Conservation (phyloP, 2,329 filamentous ascomycete genomes). For the Fusarium camptoceras region DNA sequence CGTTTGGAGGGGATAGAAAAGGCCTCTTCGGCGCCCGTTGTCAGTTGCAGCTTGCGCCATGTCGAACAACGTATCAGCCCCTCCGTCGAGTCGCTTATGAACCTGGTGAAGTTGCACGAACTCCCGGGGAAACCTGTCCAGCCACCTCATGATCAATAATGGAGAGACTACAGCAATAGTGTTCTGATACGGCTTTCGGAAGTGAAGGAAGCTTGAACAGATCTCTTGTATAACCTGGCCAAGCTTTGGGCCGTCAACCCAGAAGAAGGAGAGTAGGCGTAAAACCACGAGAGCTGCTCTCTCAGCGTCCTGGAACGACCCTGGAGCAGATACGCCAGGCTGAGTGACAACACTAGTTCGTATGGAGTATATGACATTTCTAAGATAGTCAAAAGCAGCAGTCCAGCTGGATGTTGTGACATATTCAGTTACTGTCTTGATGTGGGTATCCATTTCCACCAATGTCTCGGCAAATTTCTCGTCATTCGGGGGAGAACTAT, state of each 20-base stretch:
- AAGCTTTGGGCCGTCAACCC: constrained; percentile 72
- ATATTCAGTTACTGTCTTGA: constrained; percentile 71
- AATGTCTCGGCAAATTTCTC: constrained; percentile 52
- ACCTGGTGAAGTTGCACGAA: constrained; percentile 72
- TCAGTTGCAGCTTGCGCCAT: constrained; percentile 74
- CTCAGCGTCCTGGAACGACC: constrained; percentile 62
- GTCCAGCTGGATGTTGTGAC: constrained; percentile 74
- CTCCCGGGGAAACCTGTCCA: constrained; percentile 72
- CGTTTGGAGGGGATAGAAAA: constrained; percentile 72
- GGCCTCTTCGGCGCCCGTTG: constrained; percentile 64
- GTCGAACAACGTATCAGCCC: constrained; percentile 75
- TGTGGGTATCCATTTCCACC: constrained; percentile 64
- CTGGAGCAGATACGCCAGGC: constrained; percentile 50
- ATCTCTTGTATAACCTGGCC: constrained; percentile 73
- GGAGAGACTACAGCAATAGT: constrained; percentile 72
- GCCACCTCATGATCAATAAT: constrained; percentile 72
- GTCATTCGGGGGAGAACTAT: constrained; percentile 34
- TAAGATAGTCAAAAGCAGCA: constrained; percentile 69
- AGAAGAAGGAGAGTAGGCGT: constrained; percentile 71
- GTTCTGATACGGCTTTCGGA: constrained; percentile 72
- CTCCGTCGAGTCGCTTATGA: constrained; percentile 72
- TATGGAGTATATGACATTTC: constrained; percentile 63
- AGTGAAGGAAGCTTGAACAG: constrained; percentile 74
- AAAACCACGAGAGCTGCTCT: constrained; percentile 65
- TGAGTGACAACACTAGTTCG: constrained; percentile 58